phyloP scores from a whole-genome alignment of 2,329 filamentous ascomycete species.

The Fusarium devonianum region DNA sequence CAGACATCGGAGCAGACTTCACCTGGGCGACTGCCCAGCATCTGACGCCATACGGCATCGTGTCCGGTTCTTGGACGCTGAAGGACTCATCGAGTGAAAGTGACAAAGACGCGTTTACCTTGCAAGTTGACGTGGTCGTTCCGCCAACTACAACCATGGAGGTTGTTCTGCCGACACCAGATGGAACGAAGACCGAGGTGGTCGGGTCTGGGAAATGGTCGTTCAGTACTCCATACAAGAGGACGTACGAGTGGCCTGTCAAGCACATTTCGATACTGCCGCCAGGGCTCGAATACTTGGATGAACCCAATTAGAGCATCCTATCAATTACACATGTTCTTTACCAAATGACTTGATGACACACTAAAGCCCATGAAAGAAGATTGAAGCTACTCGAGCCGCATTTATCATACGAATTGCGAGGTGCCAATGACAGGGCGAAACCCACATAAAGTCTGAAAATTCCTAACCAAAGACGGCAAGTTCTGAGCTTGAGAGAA shows the following conservation, averaged over 20 bases:
- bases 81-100: constrained; percentile 12
- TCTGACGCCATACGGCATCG: constrained; percentile 34
- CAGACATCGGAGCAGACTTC: constrained; percentile 31
- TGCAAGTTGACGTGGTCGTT: constrained; percentile 25
- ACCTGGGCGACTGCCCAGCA: constrained; percentile 30
- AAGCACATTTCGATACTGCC: background rate
- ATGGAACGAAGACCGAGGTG: constrained; percentile 10
- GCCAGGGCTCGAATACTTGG: no score
- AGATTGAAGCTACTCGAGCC: no score
- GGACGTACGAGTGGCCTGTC: constrained; percentile 15
- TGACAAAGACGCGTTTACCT: background rate
- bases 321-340: no score
- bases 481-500: no score
- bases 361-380: no score
- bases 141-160: constrained; percentile 34
- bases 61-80: constrained; percentile 31
- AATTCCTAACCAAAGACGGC: no score
- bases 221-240: constrained; percentile 2
- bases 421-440: no score
- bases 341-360: no score
- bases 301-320: no score
- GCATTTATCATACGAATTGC: no score
- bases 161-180: constrained; percentile 23
- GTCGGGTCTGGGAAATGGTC: constrained; percentile 34
- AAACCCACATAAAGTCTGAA: no score